Conservation (phyloP, 371 early-diverging fungal species). For the Ordospora colligata region DNA sequence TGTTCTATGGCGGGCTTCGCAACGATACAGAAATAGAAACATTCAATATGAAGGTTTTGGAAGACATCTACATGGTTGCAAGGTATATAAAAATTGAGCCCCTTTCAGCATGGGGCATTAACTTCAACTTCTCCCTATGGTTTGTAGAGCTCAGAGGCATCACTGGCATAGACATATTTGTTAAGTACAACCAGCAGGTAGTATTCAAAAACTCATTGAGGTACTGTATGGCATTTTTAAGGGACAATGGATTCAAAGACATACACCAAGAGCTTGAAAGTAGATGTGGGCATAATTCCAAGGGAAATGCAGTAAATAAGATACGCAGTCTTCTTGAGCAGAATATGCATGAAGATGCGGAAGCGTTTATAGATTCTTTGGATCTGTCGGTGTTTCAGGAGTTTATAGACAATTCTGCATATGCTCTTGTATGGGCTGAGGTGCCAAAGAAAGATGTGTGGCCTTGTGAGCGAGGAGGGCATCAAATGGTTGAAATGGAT, state of each 20-base stretch:
- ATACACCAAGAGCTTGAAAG: slow-evolving; percentile 65
- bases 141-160: slow-evolving; percentile 72
- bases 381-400: slow-evolving; percentile 67
- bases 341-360: slow-evolving; percentile 68
- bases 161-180: neutral
- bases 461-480: slow-evolving; percentile 73
- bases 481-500: slow-evolving; percentile 79
- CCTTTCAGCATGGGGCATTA: slow-evolving; percentile 73
- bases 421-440: slow-evolving; percentile 65
- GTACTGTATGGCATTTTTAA: neutral
- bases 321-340: slow-evolving; percentile 64
- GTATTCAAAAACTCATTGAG: neutral
- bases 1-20: slow-evolving; percentile 72
- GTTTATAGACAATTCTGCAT: slow-evolving; percentile 65
- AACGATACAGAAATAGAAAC: slow-evolving; percentile 80
- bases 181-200: neutral
- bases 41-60: slow-evolving; percentile 64
- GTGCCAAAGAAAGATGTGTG: slow-evolving; percentile 23
- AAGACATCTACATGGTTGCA: neutral
- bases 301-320: neutral
- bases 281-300: neutral
- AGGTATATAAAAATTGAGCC: slow-evolving; percentile 79
- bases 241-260: slow-evolving; percentile 36
- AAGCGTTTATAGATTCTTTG: slow-evolving; percentile 60
- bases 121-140: slow-evolving; percentile 87